Percentiles rank a stretch among this genome's conserved stretches.
These are phyloP conservation scores for Singerocomus rubriflavus DNA, from an alignment of 1,284 basidiomycete species.

Conservation along the genomic window DNA sequence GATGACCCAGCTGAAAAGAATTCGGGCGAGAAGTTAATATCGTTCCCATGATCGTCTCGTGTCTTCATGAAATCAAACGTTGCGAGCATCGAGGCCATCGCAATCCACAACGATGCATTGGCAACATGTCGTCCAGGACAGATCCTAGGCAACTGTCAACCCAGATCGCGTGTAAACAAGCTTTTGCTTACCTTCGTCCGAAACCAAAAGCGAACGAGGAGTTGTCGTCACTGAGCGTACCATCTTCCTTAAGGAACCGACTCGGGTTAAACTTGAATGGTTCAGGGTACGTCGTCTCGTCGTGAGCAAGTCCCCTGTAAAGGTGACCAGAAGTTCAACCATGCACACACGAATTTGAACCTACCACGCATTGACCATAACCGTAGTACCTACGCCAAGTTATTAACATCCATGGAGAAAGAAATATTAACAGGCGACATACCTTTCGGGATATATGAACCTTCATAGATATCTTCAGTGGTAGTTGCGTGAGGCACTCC, in stretches of 20 bases:
- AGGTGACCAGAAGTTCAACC: not conserved
- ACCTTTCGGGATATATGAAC: conserved; percentile 42
- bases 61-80: conserved; percentile 22
- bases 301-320: conserved; percentile 45
- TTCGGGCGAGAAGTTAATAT: conserved; percentile 20
- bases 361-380: conserved; percentile 48
- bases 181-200: conserved; percentile 37
- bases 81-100: conserved; percentile 25
- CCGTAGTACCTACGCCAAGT: conserved; percentile 30
- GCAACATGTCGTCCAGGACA: conserved; percentile 40
- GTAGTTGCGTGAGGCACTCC: conserved; percentile 43
- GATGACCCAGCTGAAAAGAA: conserved; percentile 14
- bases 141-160: conserved; percentile 10
- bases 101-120: conserved; percentile 32
- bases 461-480: conserved; percentile 43
- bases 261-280: conserved; percentile 45
- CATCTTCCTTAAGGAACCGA: conserved; percentile 34
- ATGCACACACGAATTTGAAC: not conserved
- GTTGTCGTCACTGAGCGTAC: conserved; percentile 33
- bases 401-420: not conserved
- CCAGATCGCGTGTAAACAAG: not conserved
- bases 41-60: conserved; percentile 21
- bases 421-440: not conserved
- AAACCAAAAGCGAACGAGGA: conserved; percentile 41
- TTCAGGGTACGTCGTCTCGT: conserved; percentile 39